Conservation (phyloP, 768 basidiomycete genomes). For the Sarcomyxa edulis region DNA sequence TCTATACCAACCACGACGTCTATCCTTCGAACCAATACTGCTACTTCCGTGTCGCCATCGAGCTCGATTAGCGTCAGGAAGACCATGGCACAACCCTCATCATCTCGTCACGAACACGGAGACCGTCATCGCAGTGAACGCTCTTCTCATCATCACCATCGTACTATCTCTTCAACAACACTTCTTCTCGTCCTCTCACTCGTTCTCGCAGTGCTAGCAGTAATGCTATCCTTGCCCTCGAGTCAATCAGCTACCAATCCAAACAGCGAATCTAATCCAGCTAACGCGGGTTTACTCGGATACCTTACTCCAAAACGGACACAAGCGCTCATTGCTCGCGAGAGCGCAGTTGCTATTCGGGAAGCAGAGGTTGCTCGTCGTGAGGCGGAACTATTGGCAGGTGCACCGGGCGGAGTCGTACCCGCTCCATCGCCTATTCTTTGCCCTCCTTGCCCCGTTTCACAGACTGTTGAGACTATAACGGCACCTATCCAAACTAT, state of each 20-base stretch:
- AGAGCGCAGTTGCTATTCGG: constrained; percentile 73
- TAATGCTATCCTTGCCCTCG: constrained; percentile 84
- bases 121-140: constrained; percentile 56
- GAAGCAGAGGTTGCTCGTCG: constrained; percentile 88
- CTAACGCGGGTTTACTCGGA: constrained; percentile 55
- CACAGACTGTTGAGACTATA: constrained; percentile 53
- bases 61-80: constrained; percentile 49
- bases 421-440: constrained; percentile 43
- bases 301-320: constrained; percentile 80
- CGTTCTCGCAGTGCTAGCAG: constrained; percentile 81
- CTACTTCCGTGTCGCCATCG: constrained; percentile 75
- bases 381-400: constrained; percentile 79
- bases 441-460: constrained; percentile 55
- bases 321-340: constrained; percentile 73
- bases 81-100: constrained; percentile 86
- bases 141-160: constrained; percentile 68
- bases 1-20: constrained; percentile 56
- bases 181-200: constrained; percentile 83
- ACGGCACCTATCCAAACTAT: constrained; percentile 64
- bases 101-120: constrained; percentile 68
- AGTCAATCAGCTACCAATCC: constrained; percentile 27
- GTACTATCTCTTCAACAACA: constrained; percentile 87
- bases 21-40: constrained; percentile 50
- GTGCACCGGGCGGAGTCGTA: constrained; percentile 77
- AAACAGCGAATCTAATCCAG: constrained; percentile 29